Conservation (phyloP, 495 filamentous ascomycete species). For the Penicillium atrosanguineum region DNA sequence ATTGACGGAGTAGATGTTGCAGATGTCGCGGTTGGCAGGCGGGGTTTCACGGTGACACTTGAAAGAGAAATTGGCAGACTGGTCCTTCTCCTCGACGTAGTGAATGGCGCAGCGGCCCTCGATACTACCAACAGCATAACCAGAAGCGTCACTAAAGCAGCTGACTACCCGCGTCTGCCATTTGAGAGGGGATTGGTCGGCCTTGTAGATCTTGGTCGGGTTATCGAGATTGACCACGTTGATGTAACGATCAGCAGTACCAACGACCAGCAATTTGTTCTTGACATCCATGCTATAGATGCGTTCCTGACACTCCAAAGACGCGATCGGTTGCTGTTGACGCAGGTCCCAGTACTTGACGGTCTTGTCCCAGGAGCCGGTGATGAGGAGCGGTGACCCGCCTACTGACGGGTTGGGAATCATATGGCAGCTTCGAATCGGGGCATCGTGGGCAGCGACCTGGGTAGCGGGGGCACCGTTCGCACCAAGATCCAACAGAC, state of each 20-base stretch:
- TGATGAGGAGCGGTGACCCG: constrained; percentile 66
- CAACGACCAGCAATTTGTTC: constrained; percentile 74
- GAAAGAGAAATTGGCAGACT: constrained; percentile 81
- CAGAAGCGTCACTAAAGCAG: constrained; percentile 78
- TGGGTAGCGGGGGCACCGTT: constrained; percentile 53
- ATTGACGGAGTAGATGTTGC: constrained; percentile 87
- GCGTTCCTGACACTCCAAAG: constrained; percentile 69
- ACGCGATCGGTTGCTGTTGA: constrained; percentile 58
- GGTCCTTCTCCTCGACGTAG: constrained; percentile 84
- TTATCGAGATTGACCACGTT: constrained; percentile 81
- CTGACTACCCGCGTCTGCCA: constrained; percentile 85
- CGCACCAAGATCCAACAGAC: constrained; percentile 70
- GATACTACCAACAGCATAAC: constrained; percentile 84
- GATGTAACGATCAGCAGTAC: constrained; percentile 84
- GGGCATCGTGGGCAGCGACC: constrained; percentile 75
- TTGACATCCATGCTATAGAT: constrained; percentile 85
- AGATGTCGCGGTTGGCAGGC: constrained; percentile 57
- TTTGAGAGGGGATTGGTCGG: constrained; percentile 78
- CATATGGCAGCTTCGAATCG: constrained; percentile 77
- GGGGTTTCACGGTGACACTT: constrained; percentile 86
- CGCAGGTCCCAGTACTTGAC: constrained; percentile 95
- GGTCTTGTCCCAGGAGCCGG: constrained; percentile 94
- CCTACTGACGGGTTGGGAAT: constrained; percentile 53
- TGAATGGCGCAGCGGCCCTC: constrained; percentile 89
- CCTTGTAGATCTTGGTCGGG: constrained; percentile 76